These are phyloP conservation scores for Hymenoscyphus scutula DNA, from an alignment of 2,329 filamentous ascomycete species.

Conservation along the genomic window DNA sequence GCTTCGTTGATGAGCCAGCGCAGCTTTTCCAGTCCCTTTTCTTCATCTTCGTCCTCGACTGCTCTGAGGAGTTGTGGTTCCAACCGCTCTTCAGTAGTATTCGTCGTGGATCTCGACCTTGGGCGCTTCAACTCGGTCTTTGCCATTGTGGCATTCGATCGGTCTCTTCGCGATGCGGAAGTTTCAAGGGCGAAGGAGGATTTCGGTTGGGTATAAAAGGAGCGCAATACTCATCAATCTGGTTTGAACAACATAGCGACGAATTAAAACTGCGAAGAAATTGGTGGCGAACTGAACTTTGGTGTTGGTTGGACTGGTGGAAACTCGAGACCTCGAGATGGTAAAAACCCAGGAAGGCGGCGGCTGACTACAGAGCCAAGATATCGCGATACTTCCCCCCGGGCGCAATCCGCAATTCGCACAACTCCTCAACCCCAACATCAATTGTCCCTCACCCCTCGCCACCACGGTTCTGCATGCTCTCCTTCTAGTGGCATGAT, in stretches of 20 bases:
- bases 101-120: constrained; percentile 23
- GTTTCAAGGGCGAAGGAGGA: neutral
- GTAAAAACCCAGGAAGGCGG: neutral
- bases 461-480: neutral
- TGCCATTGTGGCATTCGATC: constrained; percentile 6
- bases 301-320: neutral
- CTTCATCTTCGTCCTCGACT: constrained; percentile 29
- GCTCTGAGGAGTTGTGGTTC: constrained; percentile 30
- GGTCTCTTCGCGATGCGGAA: neutral
- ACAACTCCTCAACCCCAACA: neutral
- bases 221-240: neutral
- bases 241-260: neutral
- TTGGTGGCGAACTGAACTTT: neutral
- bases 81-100: constrained; percentile 26
- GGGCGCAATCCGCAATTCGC: neutral
- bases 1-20: constrained; percentile 24
- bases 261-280: neutral
- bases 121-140: constrained; percentile 12
- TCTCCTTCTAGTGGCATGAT: neutral
- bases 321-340: neutral
- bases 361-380: neutral
- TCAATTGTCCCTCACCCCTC: neutral
- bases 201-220: neutral
- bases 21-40: constrained; percentile 25
- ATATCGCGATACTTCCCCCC: neutral